Conservation (phyloP, 495 filamentous ascomycete species). For the Podospora pseudoanserina region DNA sequence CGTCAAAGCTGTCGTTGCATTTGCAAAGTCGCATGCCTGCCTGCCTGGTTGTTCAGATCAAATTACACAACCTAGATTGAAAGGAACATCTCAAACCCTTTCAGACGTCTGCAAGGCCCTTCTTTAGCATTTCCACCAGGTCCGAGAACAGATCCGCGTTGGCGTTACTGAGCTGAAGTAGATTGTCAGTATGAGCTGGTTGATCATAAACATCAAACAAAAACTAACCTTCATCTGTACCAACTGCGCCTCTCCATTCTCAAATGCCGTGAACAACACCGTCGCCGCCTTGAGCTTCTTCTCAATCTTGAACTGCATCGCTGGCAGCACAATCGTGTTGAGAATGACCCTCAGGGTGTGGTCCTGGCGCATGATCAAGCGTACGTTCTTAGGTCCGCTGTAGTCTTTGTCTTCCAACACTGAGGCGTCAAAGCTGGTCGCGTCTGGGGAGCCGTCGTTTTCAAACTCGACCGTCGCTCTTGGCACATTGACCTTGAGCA, state of each 20-base stretch:
- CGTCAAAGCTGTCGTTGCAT: not conserved
- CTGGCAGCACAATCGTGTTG: conserved; percentile 71
- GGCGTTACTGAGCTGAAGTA: conserved; percentile 40
- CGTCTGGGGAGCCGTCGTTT: conserved; percentile 40
- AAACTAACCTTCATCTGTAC: conserved; percentile 67
- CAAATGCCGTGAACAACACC: conserved; percentile 54
- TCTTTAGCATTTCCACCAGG: conserved; percentile 41
- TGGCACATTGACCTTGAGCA: conserved; percentile 78
- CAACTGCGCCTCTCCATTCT: conserved; percentile 55
- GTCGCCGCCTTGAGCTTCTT: conserved; percentile 56
- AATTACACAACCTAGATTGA: not conserved
- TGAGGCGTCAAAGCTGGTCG: conserved; percentile 48
- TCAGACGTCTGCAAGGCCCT: conserved; percentile 31
- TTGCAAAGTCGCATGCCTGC: not conserved
- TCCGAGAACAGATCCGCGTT: conserved; percentile 43
- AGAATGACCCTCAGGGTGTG: conserved; percentile 81
- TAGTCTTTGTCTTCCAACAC: conserved; percentile 43
- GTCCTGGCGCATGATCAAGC: conserved; percentile 85
- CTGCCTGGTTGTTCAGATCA: not conserved
- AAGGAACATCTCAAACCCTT: too few species aligned
- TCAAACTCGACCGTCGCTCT: conserved; percentile 45
- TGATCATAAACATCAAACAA: conserved; percentile 2
- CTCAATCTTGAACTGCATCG: conserved; percentile 69
- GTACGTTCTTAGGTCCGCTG: conserved; percentile 40
- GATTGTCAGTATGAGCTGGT: conserved; percentile 5